Percentiles rank a stretch among this genome's conserved stretches.
Evolutionary conservation across 2,329 filamentous ascomycete genomes (phyloP).

Genomic region (Penicillium hordei): DNA sequence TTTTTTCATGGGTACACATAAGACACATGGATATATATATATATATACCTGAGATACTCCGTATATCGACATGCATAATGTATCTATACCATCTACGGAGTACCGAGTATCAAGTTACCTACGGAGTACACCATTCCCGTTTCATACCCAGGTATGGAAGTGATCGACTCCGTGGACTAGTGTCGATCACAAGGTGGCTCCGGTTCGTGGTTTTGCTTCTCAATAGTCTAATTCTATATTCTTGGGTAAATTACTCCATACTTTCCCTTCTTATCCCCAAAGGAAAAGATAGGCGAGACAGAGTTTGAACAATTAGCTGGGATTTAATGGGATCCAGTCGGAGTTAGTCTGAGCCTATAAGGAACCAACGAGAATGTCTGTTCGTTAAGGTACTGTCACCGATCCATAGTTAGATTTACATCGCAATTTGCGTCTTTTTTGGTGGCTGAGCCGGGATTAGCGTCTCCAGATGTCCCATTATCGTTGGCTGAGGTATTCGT

Average conservation of each 20-base stretch:
- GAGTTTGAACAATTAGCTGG: neutral
- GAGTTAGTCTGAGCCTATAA: conserved; percentile 1
- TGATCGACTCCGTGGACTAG: conserved; percentile 24
- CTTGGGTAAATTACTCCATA: neutral
- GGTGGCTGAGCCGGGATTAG: conserved; percentile 9
- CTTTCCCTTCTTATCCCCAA: neutral
- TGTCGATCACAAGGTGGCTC: conserved; percentile 23
- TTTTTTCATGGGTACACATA: no score
- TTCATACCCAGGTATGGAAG: neutral
- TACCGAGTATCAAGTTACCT: neutral
- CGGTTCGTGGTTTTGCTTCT: conserved; percentile 5
- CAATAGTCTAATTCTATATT: conserved; percentile 3
- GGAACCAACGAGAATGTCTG: neutral
- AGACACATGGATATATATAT: no score
- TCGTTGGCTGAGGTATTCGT: neutral
- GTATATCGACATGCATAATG: neutral
- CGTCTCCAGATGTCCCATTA: neutral
- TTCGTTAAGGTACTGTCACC: conserved; percentile 1
- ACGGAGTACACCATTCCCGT: neutral
- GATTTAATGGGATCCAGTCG: conserved; percentile 1
- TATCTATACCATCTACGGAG: neutral
- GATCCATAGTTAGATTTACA: neutral
- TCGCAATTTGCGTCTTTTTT: conserved; percentile 1
- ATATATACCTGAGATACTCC: no score
- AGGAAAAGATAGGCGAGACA: conserved; percentile 5